Conservation (phyloP, 805 yeast genomes). For the Barnettozyma californica region DNA sequence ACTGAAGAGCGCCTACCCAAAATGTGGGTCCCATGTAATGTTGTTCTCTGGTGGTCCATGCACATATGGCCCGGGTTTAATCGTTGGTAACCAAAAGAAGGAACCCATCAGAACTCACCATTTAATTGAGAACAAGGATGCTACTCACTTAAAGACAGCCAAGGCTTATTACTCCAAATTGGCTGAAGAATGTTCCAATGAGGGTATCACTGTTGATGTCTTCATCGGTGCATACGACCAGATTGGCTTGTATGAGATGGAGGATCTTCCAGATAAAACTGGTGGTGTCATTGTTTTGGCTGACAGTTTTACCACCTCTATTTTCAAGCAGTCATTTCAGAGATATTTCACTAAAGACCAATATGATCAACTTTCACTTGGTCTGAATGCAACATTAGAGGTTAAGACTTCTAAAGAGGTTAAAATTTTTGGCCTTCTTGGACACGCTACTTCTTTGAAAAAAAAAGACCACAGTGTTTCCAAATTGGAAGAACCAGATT, state of each 20-base stretch:
- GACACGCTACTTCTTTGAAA: constrained; percentile 50
- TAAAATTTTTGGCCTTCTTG: constrained; percentile 54
- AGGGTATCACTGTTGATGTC: constrained; percentile 51
- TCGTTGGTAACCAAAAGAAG: constrained; percentile 50
- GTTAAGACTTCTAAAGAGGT: constrained; percentile 45
- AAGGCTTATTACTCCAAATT: constrained; percentile 42
- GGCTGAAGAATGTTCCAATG: constrained; percentile 40
- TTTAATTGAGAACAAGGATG: constrained; percentile 45
- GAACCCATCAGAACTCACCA: constrained; percentile 66
- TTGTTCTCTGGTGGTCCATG: constrained; percentile 60
- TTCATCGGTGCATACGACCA: constrained; percentile 68
- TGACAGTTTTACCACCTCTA: constrained; percentile 62
- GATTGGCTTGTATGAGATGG: constrained; percentile 65
- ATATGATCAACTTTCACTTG: constrained; percentile 41
- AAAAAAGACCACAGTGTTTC: constrained; percentile 23
- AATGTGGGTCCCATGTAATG: constrained; percentile 49
- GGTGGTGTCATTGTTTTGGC: constrained; percentile 61
- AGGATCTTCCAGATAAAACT: constrained; percentile 46
- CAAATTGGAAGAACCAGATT: constrained; percentile 14
- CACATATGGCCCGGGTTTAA: constrained; percentile 59
- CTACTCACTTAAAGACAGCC: constrained; percentile 38
- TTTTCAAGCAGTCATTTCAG: constrained; percentile 60
- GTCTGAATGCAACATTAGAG: constrained; percentile 56
- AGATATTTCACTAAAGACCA: constrained; percentile 40
- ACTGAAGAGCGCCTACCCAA: constrained; percentile 34